Conservation (phyloP, 306 rosid genomes). For the Dicorynia guianensis region DNA sequence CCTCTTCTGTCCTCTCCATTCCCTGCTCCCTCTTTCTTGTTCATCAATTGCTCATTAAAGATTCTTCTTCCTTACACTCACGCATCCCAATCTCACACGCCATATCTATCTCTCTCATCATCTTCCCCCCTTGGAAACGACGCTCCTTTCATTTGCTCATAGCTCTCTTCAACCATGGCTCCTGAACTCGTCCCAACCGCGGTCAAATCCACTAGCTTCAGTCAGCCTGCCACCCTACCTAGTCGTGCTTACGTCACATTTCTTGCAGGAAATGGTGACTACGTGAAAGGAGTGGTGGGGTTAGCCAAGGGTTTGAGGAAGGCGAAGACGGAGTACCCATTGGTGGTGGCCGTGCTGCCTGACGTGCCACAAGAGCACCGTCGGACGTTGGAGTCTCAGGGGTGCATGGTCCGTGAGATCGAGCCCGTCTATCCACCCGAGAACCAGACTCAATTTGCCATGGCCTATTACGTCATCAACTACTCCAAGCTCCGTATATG, state of each 20-base stretch:
- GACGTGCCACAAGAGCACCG: slow-evolving; percentile 61
- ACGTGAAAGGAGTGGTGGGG: slow-evolving; percentile 45
- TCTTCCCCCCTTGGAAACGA: too few relatives aligned
- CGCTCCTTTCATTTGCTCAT: too few relatives aligned
- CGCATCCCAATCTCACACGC: too few relatives aligned
- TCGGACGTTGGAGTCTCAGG: slow-evolving; percentile 45
- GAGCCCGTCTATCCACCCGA: slow-evolving; percentile 60
- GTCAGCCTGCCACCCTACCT: slow-evolving; percentile 5
- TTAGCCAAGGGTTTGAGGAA: slow-evolving; percentile 54
- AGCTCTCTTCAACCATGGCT: slow-evolving; percentile 24
- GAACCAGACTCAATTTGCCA: slow-evolving; percentile 57
- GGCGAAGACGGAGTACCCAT: slow-evolving; percentile 44
- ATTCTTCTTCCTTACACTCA: too few relatives aligned
- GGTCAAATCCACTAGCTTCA: not conserved
- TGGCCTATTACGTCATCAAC: slow-evolving; percentile 65
- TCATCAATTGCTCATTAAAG: too few relatives aligned
- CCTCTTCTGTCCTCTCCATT: not conserved
- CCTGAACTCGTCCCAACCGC: slow-evolving; percentile 38
- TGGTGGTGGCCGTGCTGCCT: slow-evolving; percentile 56
- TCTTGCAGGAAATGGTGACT: slow-evolving; percentile 46
- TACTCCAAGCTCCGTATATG: slow-evolving; percentile 61
- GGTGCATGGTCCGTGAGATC: slow-evolving; percentile 50
- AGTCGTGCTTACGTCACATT: slow-evolving; percentile 50
- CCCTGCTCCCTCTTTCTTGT: too few relatives aligned
- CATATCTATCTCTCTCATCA: too few relatives aligned